phyloP scores from a whole-genome alignment of 23 red algal genomes.

The Pyropia haitanensis region DNA sequence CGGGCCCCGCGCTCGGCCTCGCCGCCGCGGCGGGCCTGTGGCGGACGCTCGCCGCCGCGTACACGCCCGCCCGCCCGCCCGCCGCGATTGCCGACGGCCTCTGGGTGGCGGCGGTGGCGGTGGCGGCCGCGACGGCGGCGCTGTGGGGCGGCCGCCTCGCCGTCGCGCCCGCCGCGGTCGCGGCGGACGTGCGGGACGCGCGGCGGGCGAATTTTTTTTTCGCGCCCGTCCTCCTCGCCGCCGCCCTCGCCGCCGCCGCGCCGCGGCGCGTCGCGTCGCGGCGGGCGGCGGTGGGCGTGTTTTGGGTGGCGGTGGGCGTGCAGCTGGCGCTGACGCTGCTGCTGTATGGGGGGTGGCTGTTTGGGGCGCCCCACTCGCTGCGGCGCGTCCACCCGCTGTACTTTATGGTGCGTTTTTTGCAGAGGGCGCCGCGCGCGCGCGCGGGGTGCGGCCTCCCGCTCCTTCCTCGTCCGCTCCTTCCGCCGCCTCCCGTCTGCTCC shows the following conservation, averaged over 20 bases:
- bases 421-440: no score
- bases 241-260: slow-evolving; percentile 17
- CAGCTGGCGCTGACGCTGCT: slow-evolving; percentile 32
- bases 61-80: no score
- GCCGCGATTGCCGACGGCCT: no score
- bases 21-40: no score
- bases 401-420: slow-evolving; percentile 20
- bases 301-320: slow-evolving; percentile 9
- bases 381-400: slow-evolving; percentile 37
- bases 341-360: slow-evolving; percentile 52
- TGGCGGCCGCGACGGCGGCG: no score
- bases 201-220: slow-evolving; percentile 55
- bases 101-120: no score
- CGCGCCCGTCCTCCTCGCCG: slow-evolving; percentile 36
- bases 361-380: slow-evolving; percentile 14
- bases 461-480: no score
- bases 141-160: no score
- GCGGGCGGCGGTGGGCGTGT: slow-evolving; percentile 10
- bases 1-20: no score
- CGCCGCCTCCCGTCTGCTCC: no score
- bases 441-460: no score
- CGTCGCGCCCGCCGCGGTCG: neutral
- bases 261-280: slow-evolving; percentile 8
- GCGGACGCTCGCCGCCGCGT: no score
- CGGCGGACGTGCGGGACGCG: slow-evolving; percentile 19